Evolutionary conservation across 208 protist species (phyloP), one percentile per base, ranked within the genome.

Genomic region (Trypanosoma caninum): DNA sequence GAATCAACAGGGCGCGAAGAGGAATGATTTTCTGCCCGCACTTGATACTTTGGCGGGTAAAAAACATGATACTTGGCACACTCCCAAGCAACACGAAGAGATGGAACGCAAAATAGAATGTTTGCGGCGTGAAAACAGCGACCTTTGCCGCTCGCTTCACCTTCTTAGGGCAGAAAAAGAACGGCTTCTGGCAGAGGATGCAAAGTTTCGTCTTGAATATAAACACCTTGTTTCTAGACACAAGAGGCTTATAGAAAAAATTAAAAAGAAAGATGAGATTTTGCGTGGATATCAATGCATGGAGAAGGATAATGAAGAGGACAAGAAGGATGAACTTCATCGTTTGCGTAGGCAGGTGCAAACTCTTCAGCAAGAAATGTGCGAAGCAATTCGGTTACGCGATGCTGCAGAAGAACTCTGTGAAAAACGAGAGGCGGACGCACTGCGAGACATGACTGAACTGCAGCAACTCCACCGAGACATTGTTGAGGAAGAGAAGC

Each of bases 151-250:
- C 31, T 45, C 45, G 3, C 48, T 82, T 18, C 53, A 72, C 7
- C 62, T 63, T 13, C 77, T 72, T 22, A 61, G 73, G n/a, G 64
- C 78, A 7, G 80, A 89, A 20, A 74, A 61, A 35, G 57, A 30
- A 22, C 67, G 77, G 45, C 54, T 78, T 34, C 65, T 62, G 20
- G 68, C 74, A 51, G 73, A 84, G 13, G 73, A 84, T 47, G 76
- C 77, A 50, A 94, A 91, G 38, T 71, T 81, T 27, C 80, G 80
- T 30, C 69, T 90, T 0, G 88, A 94, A 53, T 90, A 90, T 53
- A 80, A 80, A n/a, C 88, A 94, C 47, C 67, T 94, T 18, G 80
- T 82, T 6, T 50, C 77, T 7, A 73, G 71, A 18, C 66, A 90
- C 57, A 84, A 72, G 23, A 60, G 75, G 20, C 69, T 90, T 27